phyloP scores from a whole-genome alignment of 1,139 yeast genomes.

The Lodderomyces theae region DNA sequence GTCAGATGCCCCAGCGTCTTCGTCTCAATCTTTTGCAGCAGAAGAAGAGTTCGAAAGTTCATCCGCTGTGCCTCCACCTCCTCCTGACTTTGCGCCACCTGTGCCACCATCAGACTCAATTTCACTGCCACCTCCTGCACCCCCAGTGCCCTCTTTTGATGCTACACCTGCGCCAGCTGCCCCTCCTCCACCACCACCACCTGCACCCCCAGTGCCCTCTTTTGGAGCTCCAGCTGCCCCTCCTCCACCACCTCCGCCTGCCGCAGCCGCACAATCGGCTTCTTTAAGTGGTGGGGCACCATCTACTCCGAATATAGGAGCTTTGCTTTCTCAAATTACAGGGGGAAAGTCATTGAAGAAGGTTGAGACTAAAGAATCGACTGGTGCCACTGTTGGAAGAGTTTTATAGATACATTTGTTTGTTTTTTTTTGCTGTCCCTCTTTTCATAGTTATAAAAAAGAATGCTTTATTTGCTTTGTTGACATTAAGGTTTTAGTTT shows the following conservation, averaged over 20 bases:
- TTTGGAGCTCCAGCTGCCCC: conserved; percentile 18
- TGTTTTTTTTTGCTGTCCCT: background rate
- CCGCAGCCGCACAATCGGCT: conserved; percentile 16
- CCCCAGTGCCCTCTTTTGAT: conserved; percentile 17
- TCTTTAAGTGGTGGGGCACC: conserved; percentile 24
- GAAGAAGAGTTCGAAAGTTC: background rate
- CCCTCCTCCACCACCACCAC: conserved; percentile 18
- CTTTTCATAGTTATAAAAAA: no score
- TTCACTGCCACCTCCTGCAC: conserved; percentile 17
- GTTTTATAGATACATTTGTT: conserved; percentile 38
- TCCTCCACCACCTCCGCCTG: conserved; percentile 19
- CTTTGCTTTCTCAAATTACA: conserved; percentile 56
- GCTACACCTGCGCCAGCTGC: conserved; percentile 17
- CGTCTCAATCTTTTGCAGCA: conserved; percentile 3
- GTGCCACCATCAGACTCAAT: no score
- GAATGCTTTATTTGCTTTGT: no score
- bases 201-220: conserved; percentile 16
- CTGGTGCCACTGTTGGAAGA: conserved; percentile 49
- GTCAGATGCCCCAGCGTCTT: no score
- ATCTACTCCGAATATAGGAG: conserved; percentile 29
- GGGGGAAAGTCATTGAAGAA: conserved; percentile 49
- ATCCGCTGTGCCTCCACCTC: conserved; percentile 3
- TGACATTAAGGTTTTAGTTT: no score
- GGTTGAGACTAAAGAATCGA: conserved; percentile 46
- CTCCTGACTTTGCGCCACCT: conserved; percentile 12